phyloP scores from a whole-genome alignment of 176 grass and related monocot genomes.

The Aegilops speltoides region DNA sequence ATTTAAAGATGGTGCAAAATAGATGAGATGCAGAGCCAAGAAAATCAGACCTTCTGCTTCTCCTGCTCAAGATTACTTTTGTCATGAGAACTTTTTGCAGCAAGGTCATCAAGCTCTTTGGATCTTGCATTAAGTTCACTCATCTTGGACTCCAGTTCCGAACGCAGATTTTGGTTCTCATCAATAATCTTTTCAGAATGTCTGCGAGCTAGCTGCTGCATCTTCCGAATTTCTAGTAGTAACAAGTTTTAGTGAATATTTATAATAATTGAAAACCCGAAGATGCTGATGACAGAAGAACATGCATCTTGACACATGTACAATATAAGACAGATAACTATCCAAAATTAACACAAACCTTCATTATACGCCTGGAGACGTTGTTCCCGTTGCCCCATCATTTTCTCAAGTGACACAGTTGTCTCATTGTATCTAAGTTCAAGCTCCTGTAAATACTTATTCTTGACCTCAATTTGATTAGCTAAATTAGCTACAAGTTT shows the following conservation, averaged over 20 bases:
- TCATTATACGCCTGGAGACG: slow-evolving; percentile 17
- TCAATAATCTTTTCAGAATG: background rate
- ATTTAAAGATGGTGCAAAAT: background rate
- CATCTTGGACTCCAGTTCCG: slow-evolving; percentile 6
- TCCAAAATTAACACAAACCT: background rate
- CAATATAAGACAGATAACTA: background rate
- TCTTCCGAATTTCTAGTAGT: slow-evolving; percentile 13
- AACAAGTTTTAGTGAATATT: background rate
- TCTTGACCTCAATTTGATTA: slow-evolving; percentile 10
- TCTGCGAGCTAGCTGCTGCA: slow-evolving; percentile 8
- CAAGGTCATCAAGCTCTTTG: slow-evolving; percentile 7
- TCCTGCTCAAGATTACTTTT: slow-evolving; percentile 6
- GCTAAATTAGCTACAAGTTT: slow-evolving; percentile 17
- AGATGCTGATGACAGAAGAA: background rate
- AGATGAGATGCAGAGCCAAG: background rate
- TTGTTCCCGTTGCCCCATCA: slow-evolving; percentile 20
- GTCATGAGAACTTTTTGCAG: background rate
- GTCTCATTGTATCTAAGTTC: slow-evolving; percentile 21
- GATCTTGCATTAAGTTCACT: slow-evolving; percentile 6
- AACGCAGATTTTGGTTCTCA: slow-evolving; percentile 13
- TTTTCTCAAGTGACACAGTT: slow-evolving; percentile 1
- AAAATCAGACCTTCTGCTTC: slow-evolving; percentile 7
- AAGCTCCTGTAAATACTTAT: slow-evolving; percentile 9
- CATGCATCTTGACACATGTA: background rate
- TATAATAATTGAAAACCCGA: background rate